These are phyloP conservation scores for Vigna reflexopilosa DNA, from an alignment of 306 rosid genomes.

Conservation along the genomic window DNA sequence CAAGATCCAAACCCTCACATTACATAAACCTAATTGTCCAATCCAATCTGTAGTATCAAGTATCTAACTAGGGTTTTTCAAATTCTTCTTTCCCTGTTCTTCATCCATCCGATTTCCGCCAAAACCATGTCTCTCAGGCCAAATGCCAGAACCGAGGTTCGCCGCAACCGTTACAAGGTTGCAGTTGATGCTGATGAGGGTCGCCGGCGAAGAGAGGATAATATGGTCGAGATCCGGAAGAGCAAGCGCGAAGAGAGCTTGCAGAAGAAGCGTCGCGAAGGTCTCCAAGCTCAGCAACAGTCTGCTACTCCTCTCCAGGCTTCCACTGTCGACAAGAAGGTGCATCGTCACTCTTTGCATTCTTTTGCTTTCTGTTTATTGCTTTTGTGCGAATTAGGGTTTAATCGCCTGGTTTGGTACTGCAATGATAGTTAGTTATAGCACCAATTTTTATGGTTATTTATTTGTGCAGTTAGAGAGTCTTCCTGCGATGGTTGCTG, in stretches of 20 bases:
- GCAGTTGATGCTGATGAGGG: constrained; percentile 86
- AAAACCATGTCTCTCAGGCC: constrained; percentile 77
- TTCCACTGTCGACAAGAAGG: constrained; percentile 66
- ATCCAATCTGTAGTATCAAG: neutral
- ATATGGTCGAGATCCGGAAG: constrained; percentile 88
- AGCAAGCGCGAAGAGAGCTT: constrained; percentile 85
- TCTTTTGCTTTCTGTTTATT: too few relatives aligned
- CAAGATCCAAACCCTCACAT: constrained; percentile 23
- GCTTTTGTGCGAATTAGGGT: constrained; percentile 30
- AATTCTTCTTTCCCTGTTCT: neutral
- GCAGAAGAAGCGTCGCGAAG: constrained; percentile 87
- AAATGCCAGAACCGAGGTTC: constrained; percentile 73
- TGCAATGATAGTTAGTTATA: neutral
- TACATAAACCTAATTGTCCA: neutral
- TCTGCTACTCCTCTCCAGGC: constrained; percentile 51
- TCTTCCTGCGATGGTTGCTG: constrained; percentile 77
- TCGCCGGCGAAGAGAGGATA: constrained; percentile 82
- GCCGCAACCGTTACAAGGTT: constrained; percentile 86
- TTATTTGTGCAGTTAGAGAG: constrained; percentile 66
- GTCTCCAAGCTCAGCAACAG: constrained; percentile 52
- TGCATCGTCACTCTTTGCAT: neutral
- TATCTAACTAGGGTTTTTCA: constrained; percentile 27
- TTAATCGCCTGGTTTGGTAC: constrained; percentile 20
- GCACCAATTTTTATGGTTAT: neutral
- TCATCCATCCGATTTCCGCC: neutral